Evolutionary conservation across 2,329 filamentous ascomycete species (phyloP), one percentile per base, ranked within the genome.

Genomic region (Neoscytalidium dimidiatum): DNA sequence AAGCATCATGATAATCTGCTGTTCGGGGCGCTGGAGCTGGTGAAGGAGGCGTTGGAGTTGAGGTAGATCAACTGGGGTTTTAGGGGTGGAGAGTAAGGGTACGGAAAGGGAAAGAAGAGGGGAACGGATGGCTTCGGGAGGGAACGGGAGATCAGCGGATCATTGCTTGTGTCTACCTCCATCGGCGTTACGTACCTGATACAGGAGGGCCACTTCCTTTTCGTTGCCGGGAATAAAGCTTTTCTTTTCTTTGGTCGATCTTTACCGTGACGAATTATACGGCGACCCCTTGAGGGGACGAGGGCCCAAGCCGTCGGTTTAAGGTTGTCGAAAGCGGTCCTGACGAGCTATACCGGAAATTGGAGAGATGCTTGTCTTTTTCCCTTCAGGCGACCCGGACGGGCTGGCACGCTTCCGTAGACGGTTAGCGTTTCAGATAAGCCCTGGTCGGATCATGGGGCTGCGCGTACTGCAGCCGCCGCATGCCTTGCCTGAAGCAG

Each of bases 61-160:
- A 33, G 72, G 63, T 68, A n/a, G 68, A 64, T 68, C n/a, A n/a
- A n/a, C n/a, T n/a, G n/a, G n/a, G 69, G 17, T 62, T 66, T 9
- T 60, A 71, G 38, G 62, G 64, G 11, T 64, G 71, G 21, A 51
- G 28, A n/a, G 44, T 2, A 21, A 28, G 21, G 11, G n/a, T n/a
- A n/a, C n/a, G 21, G 43, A 7, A 21, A 11, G 43, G 43, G 6
- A 7, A n/a, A 7, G 41, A 19, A 23, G 14, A 7, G 41, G 13
- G n/a, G n/a, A n/a, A n/a, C n/a, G n/a, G n/a, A n/a, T n/a, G n/a
- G n/a, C n/a, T n/a, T n/a, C n/a, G n/a, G n/a, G n/a, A n/a, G n/a
- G n/a, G n/a, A n/a, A n/a, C n/a, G n/a, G n/a, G n/a, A n/a, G n/a
- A n/a, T n/a, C n/a, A n/a, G n/a, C n/a, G n/a, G n/a, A n/a, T n/a